These are phyloP conservation scores for Citrullus colocynthis DNA, from an alignment of 306 rosid species.

Conservation along the genomic window DNA sequence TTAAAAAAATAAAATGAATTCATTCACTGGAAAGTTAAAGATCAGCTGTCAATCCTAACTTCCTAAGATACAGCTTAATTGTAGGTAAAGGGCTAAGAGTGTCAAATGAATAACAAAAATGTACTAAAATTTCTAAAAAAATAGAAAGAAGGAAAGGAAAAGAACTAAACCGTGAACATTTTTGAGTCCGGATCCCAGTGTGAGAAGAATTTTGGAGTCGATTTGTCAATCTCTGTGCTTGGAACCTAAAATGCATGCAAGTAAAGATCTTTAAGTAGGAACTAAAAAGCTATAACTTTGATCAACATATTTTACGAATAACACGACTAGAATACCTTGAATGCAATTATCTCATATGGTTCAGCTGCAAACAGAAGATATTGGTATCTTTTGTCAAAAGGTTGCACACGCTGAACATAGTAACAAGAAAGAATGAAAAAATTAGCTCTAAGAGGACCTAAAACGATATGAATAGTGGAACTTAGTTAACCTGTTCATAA, in stretches of 20 bases:
- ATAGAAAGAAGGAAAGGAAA: neutral
- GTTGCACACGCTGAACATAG: constrained; percentile 52
- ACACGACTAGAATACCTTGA: constrained; percentile 46
- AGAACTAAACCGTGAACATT: constrained; percentile 73
- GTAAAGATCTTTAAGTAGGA: neutral
- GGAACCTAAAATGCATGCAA: constrained; percentile 52
- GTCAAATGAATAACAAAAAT: neutral
- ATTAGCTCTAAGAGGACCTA: constrained; percentile 52
- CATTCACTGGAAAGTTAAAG: neutral
- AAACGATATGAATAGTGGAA: constrained; percentile 33
- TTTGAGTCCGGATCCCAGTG: constrained; percentile 98
- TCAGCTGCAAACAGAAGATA: constrained; percentile 88
- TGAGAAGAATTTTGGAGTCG: constrained; percentile 87
- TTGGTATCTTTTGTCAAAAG: constrained; percentile 73
- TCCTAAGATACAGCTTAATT: neutral
- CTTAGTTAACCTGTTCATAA: constrained; percentile 63
- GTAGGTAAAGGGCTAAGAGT: neutral
- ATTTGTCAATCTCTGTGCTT: constrained; percentile 86
- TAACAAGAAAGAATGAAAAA: neutral
- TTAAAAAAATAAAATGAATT: neutral
- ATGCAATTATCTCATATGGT: constrained; percentile 82
- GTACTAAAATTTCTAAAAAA: too few relatives aligned
- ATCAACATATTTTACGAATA: neutral
- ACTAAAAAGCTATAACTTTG: neutral
- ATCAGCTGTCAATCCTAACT: neutral